Evolutionary conservation across 2,329 filamentous ascomycete species (phyloP).

Genomic region (Arthrobotrys sphaeroides): DNA sequence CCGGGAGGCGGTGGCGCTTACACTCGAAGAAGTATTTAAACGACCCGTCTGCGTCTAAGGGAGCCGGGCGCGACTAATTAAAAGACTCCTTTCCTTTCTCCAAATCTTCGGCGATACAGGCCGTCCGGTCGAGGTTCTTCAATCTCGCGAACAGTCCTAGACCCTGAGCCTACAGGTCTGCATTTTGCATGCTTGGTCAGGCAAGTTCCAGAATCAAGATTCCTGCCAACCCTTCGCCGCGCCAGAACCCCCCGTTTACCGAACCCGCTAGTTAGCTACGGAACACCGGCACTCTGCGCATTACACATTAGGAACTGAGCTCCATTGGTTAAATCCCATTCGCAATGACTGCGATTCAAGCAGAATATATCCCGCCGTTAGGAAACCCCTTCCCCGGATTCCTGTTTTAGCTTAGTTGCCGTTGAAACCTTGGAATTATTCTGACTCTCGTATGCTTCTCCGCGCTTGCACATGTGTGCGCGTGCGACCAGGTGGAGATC

Average conservation of each 20-base stretch:
- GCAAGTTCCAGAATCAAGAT: no score
- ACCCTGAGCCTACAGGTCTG: not conserved
- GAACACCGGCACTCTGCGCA: constrained; percentile 1
- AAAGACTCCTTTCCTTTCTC: not conserved
- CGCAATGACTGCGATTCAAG: not conserved
- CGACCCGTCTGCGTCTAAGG: constrained; percentile 5
- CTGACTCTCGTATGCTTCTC: no score
- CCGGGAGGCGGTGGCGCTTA: constrained; percentile 2
- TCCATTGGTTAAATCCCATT: constrained; percentile 1
- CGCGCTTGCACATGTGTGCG: not conserved
- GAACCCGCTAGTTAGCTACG: constrained; percentile 2
- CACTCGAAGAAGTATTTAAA: not conserved
- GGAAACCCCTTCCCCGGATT: not conserved
- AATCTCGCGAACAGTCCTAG: not conserved
- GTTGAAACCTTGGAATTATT: not conserved
- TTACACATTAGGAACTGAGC: not conserved
- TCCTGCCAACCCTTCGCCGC: no score
- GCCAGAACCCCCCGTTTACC: not conserved
- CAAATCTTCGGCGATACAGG: not conserved
- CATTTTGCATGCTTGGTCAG: no score
- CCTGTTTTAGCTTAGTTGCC: not conserved
- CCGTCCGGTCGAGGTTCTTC: not conserved
- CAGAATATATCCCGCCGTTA: not conserved
- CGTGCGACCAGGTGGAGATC: not conserved
- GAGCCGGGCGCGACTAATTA: not conserved